Conservation (phyloP, 2,329 filamentous ascomycete genomes). For the Cyphellophora attinorum region DNA sequence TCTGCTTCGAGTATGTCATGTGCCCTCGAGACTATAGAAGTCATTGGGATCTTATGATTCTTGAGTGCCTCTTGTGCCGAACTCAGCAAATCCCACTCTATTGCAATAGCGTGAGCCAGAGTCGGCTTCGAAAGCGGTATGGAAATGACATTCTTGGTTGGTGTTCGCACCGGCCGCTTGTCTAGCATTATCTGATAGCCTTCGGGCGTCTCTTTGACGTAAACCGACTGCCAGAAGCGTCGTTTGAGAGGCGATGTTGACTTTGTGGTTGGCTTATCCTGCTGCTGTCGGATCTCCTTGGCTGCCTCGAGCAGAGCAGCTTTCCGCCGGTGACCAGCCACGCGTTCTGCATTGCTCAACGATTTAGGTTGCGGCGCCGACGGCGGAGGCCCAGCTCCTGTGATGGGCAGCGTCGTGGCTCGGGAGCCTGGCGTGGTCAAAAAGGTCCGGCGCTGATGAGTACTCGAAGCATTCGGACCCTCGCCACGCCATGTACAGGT, state of each 20-base stretch:
- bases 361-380: conserved; percentile 42
- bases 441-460: no score
- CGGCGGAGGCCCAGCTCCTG: conserved; percentile 51
- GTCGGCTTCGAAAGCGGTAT: conserved; percentile 67
- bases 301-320: conserved; percentile 38
- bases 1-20: conserved; percentile 71
- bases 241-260: conserved; percentile 47
- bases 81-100: conserved; percentile 85
- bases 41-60: conserved; percentile 82
- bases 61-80: conserved; percentile 76
- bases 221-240: conserved; percentile 83
- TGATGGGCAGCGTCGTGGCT: conserved; percentile 44
- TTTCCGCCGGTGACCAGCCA: conserved; percentile 41
- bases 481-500: no score
- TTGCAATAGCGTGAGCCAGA: conserved; percentile 73
- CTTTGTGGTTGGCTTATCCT: conserved; percentile 20
- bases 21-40: conserved; percentile 72
- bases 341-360: conserved; percentile 36
- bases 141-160: conserved; percentile 60
- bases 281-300: conserved; percentile 31
- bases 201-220: conserved; percentile 52
- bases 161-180: conserved; percentile 66
- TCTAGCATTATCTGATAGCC: conserved; percentile 65
- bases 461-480: no score
- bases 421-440: conserved; percentile 3